phyloP scores from a whole-genome alignment of 257 asterid genomes.

The Solanum megistacrolobum region DNA sequence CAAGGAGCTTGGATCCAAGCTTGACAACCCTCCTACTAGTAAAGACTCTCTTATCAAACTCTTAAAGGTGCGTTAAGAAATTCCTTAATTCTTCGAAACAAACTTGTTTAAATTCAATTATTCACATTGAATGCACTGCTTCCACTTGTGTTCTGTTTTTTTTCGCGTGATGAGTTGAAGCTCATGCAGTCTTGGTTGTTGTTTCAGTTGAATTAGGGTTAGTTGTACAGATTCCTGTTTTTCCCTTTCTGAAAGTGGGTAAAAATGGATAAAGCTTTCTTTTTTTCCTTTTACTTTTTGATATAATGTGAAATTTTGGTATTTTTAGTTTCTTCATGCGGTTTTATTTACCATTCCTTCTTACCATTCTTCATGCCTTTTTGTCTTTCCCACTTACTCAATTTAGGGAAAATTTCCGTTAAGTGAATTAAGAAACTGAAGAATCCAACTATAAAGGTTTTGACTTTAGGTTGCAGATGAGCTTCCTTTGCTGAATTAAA shows the following conservation, averaged over 20 bases:
- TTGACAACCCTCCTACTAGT: slow-evolving; percentile 54
- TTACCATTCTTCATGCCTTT: background rate
- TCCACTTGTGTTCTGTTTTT: background rate
- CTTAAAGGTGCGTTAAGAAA: slow-evolving; percentile 35
- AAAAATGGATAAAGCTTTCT: background rate
- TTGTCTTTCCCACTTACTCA: background rate
- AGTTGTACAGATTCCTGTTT: background rate
- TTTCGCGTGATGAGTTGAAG: background rate
- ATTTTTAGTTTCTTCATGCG: background rate
- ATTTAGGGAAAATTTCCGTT: background rate
- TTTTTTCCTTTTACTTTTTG: background rate
- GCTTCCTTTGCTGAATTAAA: background rate
- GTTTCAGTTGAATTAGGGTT: slow-evolving; percentile 27
- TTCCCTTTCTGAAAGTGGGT: background rate
- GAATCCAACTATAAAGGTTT: background rate
- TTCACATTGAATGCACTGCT: background rate
- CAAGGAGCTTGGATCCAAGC: slow-evolving; percentile 65
- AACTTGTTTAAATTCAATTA: background rate
- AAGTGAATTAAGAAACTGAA: background rate
- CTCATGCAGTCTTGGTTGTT: background rate
- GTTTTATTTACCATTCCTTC: background rate
- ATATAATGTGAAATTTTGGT: slow-evolving; percentile 3
- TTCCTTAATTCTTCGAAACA: background rate
- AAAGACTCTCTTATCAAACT: slow-evolving; percentile 73
- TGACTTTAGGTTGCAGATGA: background rate